Conservation (phyloP, 2,329 filamentous ascomycete genomes). For the Fusarium euwallaceae region DNA sequence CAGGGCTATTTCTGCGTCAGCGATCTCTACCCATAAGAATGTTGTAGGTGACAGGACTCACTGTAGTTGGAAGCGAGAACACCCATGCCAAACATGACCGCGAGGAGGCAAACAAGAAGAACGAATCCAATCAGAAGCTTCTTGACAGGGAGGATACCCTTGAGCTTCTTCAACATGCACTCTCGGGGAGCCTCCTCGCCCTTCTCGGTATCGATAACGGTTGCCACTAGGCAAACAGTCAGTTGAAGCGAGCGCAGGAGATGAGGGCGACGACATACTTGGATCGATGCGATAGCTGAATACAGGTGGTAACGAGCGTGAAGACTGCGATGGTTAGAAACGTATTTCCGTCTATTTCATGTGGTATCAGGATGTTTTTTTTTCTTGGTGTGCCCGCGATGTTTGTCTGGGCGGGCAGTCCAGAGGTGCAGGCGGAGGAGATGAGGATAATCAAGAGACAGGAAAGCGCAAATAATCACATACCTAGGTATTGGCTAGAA, state of each 20-base stretch:
- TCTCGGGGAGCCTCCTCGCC: slow-evolving; percentile 25
- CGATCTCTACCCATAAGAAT: not conserved
- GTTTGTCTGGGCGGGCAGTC: slow-evolving; percentile 1
- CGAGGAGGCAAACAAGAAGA: slow-evolving; percentile 29
- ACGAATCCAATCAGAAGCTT: slow-evolving; percentile 27
- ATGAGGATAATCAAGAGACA: not conserved
- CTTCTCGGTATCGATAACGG: slow-evolving; percentile 47
- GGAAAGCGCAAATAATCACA: not conserved
- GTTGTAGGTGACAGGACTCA: slow-evolving; percentile 21
- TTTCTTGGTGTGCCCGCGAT: not conserved
- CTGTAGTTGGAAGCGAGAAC: slow-evolving; percentile 47
- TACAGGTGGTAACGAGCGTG: slow-evolving; percentile 34
- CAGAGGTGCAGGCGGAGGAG: not conserved
- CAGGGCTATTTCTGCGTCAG: slow-evolving; percentile 22
- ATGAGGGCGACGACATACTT: slow-evolving; percentile 26
- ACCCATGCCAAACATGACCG: slow-evolving; percentile 47
- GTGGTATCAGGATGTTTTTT: too few relatives aligned
- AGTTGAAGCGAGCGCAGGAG: slow-evolving; percentile 16
- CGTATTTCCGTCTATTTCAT: not conserved
- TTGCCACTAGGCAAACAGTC: slow-evolving; percentile 40
- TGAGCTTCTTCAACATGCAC: slow-evolving; percentile 26
- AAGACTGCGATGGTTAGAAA: slow-evolving; percentile 27
- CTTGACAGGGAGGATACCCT: slow-evolving; percentile 13
- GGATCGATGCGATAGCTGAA: slow-evolving; percentile 20
- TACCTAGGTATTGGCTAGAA: slow-evolving; percentile 26